Conservation (phyloP, 73 alveolate genomes). For the Tetrahymena thermophila region DNA sequence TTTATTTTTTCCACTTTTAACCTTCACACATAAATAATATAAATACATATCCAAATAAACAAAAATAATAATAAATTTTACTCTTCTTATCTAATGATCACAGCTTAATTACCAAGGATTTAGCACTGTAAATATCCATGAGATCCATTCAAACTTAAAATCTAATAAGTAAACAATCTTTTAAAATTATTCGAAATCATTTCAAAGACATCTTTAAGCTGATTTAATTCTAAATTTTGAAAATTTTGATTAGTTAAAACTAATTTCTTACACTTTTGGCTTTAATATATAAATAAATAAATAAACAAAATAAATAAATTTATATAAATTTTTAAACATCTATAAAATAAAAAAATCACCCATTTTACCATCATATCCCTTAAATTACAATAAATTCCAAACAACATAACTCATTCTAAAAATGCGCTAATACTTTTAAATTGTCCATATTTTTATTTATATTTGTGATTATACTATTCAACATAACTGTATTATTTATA, state of each 20-base stretch:
- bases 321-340: no score
- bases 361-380: no score
- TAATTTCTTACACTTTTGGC: background rate
- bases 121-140: background rate
- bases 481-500: background rate
- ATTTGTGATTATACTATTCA: background rate
- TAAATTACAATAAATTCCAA: background rate
- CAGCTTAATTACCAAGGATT: background rate
- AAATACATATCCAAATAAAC: background rate
- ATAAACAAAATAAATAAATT: no score
- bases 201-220: background rate
- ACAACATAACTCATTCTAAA: background rate
- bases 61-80: no score
- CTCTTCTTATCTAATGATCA: background rate
- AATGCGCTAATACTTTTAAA: background rate
- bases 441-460: background rate
- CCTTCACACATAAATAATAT: background rate
- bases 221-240: background rate
- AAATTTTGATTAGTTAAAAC: background rate
- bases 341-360: background rate
- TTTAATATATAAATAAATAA: no score
- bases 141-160: background rate
- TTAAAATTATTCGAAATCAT: no score
- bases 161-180: background rate
- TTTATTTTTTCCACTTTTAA: background rate